Evolutionary conservation across 495 filamentous ascomycete genomes (phyloP), one percentile per base, ranked within the genome.

Genomic region (Immersiella caudata): DNA sequence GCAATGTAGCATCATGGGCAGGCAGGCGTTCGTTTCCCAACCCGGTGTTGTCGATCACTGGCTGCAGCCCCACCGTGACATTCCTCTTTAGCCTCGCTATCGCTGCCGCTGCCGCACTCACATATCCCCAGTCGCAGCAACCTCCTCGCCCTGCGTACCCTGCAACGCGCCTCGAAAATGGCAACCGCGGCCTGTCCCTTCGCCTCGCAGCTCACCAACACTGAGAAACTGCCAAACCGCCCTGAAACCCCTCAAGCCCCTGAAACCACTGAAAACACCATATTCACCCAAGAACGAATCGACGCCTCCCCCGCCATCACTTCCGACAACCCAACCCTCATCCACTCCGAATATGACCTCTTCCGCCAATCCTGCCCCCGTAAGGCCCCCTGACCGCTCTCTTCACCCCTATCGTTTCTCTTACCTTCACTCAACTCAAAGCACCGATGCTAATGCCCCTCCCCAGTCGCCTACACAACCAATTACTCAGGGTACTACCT

Each of bases 401-500:
- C 29, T 8, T 8, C 3, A 33, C 29, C 29, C 29, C 3, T 4
- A 33, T 8, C 8, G 29, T 8, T 33, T 33, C 29, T 33, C 29
- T 8, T n/a, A n/a, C n/a, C n/a, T n/a, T n/a, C 29, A 4, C 29
- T 33, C 8, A 33, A 8, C 29, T 33, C 3, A 33, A 33, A n/a
- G n/a, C n/a, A n/a, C n/a, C n/a, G n/a, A n/a, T n/a, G 29, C 29
- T 33, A 33, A 33, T 8, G 8, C 29, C 29, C 29, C 29, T 33
- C 8, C 3, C 29, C 29, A 33, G 29, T 68, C 11, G 61, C 60
- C 24, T 59, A 58, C 61, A 68, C 67, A 18, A 65, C 21, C 0
- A 26, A 64, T 16, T 68, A 68, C 61, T 27, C 36, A 16, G 67
- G 67, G 21, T 68, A 68, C 61, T 65, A 55, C 24, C 67, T 65